Evolutionary conservation across 495 filamentous ascomycete species (phyloP).

Genomic region (Xylaria cubensis): DNA sequence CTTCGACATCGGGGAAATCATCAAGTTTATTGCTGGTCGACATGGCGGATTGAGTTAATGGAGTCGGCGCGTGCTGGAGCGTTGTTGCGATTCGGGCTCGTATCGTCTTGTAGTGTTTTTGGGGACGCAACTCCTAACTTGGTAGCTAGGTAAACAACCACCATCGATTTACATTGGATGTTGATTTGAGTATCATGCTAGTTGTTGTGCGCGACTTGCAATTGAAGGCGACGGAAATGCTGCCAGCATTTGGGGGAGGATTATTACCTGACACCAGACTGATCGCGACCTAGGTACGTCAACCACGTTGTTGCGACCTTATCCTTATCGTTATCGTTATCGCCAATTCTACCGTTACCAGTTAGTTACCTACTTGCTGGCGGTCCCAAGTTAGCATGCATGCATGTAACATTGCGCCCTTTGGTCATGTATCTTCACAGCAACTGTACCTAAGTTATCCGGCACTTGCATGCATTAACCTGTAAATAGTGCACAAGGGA

Average conservation of each 20-base stretch:
- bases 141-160: not conserved
- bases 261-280: not conserved
- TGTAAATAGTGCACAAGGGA: not conserved
- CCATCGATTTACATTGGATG: not conserved
- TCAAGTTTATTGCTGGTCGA: slow-evolving; percentile 49
- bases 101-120: not conserved
- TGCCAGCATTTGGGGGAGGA: not conserved
- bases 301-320: not conserved
- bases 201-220: not conserved
- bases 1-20: slow-evolving; percentile 83
- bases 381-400: not conserved
- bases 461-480: not conserved
- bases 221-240: not conserved
- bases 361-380: too few species aligned
- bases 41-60: slow-evolving; percentile 39
- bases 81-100: slow-evolving; percentile 1
- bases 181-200: not conserved
- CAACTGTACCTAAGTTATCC: not conserved
- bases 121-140: not conserved
- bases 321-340: slow-evolving; percentile 23
- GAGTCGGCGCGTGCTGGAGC: slow-evolving; percentile 10
- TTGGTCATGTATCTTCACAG: not conserved
- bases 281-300: slow-evolving; percentile 5
- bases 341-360: not conserved
- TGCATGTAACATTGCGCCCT: not conserved